Conservation (phyloP, 768 basidiomycete genomes). For the Termitomyces sp. region DNA sequence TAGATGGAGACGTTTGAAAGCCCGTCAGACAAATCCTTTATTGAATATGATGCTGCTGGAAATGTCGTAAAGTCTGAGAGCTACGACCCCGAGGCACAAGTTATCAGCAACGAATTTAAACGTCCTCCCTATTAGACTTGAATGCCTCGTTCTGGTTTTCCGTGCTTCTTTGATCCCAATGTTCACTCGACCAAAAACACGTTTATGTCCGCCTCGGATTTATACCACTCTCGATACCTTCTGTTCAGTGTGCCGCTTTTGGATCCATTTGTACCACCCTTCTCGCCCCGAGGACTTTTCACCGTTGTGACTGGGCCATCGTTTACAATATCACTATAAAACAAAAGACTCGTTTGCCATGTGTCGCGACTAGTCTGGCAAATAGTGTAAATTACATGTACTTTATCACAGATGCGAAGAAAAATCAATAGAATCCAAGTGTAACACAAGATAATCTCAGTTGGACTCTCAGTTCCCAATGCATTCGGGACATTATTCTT, state of each 20-base stretch:
- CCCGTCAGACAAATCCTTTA: conserved; percentile 37
- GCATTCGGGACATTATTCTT: not conserved
- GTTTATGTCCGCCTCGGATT: not conserved
- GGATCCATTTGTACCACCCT: not conserved
- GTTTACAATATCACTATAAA: not conserved
- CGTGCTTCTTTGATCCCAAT: not conserved
- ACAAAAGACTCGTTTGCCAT: too few species aligned
- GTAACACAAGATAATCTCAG: not conserved
- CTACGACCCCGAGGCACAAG: conserved; percentile 59
- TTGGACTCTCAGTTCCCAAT: too few species aligned
- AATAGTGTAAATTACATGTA: not conserved
- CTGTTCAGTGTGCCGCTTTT: not conserved
- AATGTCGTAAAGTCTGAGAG: conserved; percentile 39
- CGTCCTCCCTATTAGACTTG: conserved; percentile 41
- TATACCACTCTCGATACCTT: not conserved
- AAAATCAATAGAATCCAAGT: not conserved
- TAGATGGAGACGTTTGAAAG: conserved; percentile 69
- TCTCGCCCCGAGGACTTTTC: not conserved
- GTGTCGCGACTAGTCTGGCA: not conserved
- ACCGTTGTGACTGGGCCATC: too few species aligned
- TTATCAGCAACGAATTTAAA: conserved; percentile 62
- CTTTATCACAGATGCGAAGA: not conserved
- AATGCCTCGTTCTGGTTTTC: not conserved
- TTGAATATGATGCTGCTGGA: conserved; percentile 58
- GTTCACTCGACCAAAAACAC: not conserved